phyloP scores from a whole-genome alignment of 768 basidiomycete genomes.

The Kwoniella mangroviensis region DNA sequence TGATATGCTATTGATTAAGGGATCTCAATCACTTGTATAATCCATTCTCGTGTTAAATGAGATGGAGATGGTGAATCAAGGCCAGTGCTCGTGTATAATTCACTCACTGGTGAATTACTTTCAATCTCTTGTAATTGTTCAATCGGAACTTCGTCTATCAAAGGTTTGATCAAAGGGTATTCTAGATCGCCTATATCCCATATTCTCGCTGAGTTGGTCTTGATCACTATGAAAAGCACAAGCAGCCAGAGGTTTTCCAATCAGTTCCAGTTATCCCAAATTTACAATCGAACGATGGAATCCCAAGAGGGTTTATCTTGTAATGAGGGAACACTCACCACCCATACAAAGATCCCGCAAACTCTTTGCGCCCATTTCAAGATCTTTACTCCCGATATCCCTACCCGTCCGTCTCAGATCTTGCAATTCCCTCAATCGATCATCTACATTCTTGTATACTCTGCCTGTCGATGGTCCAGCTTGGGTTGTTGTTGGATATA shows the following conservation, averaged over 20 bases:
- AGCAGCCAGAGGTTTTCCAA: slow-evolving; percentile 2
- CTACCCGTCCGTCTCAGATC: slow-evolving; percentile 15
- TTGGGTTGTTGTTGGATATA: not conserved
- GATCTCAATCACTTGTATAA: no score
- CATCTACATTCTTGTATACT: slow-evolving; percentile 14
- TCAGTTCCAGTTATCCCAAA: not conserved
- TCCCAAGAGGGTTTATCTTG: no score
- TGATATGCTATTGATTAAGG: slow-evolving; percentile 44
- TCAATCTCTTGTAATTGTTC: slow-evolving; percentile 44
- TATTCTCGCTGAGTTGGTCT: slow-evolving; percentile 31
- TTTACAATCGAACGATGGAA: no score
- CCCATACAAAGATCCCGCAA: slow-evolving; percentile 31
- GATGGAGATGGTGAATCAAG: no score
- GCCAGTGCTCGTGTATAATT: no score
- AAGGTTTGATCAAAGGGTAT: slow-evolving; percentile 34
- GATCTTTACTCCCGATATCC: slow-evolving; percentile 24
- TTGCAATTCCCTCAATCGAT: slow-evolving; percentile 25
- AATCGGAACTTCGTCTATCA: slow-evolving; percentile 41
- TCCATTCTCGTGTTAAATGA: no score
- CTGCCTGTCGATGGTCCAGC: slow-evolving; percentile 15
- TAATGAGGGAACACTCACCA: slow-evolving; percentile 26
- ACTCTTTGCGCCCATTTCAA: slow-evolving; percentile 33
- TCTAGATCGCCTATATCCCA: slow-evolving; percentile 48
- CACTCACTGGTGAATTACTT: slow-evolving; percentile 40
- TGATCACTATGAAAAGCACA: slow-evolving; percentile 32